A percentile compares a stretch with the other conserved stretches of the same genome.
phyloP scores from a whole-genome alignment of 805 yeast genomes.

The Wickerhamiella alocasiicola region DNA sequence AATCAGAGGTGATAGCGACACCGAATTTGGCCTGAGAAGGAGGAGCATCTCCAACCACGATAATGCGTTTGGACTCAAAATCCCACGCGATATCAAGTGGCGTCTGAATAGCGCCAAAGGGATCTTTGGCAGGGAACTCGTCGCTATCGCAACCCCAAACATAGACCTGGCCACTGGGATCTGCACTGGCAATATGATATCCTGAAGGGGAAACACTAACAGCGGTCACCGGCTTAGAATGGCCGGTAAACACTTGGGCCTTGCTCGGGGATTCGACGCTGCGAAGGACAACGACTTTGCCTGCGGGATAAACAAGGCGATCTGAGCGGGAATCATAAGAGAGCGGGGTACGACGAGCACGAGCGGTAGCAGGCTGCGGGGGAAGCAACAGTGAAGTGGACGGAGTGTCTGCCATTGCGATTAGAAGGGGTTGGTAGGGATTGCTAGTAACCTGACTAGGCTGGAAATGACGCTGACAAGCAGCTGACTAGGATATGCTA shows the following conservation, averaged over 20 bases:
- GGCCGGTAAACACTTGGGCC: conserved; percentile 49
- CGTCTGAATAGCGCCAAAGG: conserved; percentile 61
- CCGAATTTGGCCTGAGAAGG: conserved; percentile 85
- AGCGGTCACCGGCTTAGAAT: conserved; percentile 59
- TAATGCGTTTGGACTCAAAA: conserved; percentile 67
- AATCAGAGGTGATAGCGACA: conserved; percentile 83
- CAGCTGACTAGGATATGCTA: no score
- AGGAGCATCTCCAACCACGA: conserved; percentile 94
- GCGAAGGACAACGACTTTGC: conserved; percentile 66
- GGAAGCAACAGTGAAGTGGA: neutral
- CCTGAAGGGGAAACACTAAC: conserved; percentile 87
- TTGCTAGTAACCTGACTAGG: no score
- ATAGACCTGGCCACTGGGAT: conserved; percentile 75
- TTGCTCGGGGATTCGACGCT: conserved; percentile 42
- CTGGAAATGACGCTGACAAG: no score
- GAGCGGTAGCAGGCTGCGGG: conserved; percentile 67
- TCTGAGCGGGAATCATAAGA: conserved; percentile 61
- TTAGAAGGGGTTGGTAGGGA: no score
- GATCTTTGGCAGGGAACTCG: conserved; percentile 55
- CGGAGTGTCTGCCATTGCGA: no score
- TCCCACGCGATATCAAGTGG: conserved; percentile 72
- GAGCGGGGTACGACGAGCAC: conserved; percentile 58
- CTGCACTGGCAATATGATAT: conserved; percentile 82
- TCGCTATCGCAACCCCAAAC: conserved; percentile 57
- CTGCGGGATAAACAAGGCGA: conserved; percentile 68